Evolutionary conservation across 1,284 basidiomycete species (phyloP).

Genomic region (Gymnopus androsaceus): DNA sequence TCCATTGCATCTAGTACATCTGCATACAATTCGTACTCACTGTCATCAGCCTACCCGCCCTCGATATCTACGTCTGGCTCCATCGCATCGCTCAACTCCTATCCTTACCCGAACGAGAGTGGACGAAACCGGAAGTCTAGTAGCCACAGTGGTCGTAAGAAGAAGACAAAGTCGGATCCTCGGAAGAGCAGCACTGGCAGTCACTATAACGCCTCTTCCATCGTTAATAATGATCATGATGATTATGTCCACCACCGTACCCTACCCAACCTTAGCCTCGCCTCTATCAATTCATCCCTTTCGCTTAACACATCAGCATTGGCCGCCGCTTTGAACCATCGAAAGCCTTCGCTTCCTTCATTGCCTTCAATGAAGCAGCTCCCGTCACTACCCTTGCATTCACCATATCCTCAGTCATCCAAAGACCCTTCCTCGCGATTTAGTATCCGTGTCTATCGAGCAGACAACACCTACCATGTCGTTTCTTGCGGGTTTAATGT

Average conservation of each 20-base stretch:
- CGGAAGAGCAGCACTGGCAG: constrained; percentile 2
- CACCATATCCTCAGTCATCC: background rate
- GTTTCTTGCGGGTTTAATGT: constrained; percentile 57
- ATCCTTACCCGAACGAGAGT: background rate
- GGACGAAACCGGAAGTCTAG: background rate
- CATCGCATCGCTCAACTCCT: constrained; percentile 1
- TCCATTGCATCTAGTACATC: background rate
- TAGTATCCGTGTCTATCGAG: constrained; percentile 65
- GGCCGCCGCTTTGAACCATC: too few relatives aligned
- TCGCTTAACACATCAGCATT: background rate
- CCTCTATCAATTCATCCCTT: background rate
- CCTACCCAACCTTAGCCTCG: background rate
- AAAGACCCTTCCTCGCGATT: background rate
- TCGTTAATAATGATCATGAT: too few relatives aligned
- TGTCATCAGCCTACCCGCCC: background rate
- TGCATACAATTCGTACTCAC: background rate
- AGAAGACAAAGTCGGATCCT: background rate
- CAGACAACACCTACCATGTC: constrained; percentile 75
- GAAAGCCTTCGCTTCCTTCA: background rate
- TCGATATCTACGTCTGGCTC: background rate
- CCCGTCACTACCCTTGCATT: background rate
- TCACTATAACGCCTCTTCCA: background rate
- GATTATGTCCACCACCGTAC: too few relatives aligned
- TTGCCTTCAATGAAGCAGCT: background rate
- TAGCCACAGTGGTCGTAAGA: background rate